Percentiles rank a stretch among this genome's conserved stretches.
Evolutionary conservation across 2,329 filamentous ascomycete species (phyloP).

Genomic region (Hypoxylon sp.): DNA sequence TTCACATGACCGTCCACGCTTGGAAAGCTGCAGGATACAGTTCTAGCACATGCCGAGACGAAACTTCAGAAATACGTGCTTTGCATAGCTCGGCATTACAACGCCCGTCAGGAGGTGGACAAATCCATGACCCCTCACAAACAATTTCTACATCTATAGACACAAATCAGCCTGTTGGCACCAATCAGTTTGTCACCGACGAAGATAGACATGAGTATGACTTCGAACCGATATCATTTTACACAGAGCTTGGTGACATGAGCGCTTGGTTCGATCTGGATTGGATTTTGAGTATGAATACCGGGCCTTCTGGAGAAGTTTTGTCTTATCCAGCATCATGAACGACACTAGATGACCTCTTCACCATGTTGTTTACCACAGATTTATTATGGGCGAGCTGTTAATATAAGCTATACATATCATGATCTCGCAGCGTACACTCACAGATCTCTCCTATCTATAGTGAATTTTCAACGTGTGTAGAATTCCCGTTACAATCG

Average conservation of each 20-base stretch:
- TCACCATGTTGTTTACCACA: not conserved
- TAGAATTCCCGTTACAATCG: not conserved
- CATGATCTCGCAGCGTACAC: not conserved
- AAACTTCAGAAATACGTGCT: not conserved
- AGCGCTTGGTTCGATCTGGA: conserved; percentile 50
- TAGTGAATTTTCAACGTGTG: not conserved
- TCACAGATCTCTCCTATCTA: not conserved
- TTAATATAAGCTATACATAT: not conserved
- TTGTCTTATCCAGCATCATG: conserved; percentile 21
- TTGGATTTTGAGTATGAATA: conserved; percentile 43
- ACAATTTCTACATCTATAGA: not conserved
- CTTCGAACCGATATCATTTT: conserved; percentile 37
- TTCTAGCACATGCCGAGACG: not conserved
- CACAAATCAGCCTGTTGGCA: not conserved
- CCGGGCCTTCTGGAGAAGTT: conserved; percentile 27
- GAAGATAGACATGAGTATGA: conserved; percentile 23
- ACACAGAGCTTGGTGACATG: conserved; percentile 49
- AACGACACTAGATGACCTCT: not conserved
- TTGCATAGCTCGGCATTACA: not conserved
- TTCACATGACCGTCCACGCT: conserved; percentile 22
- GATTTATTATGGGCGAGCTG: not conserved
- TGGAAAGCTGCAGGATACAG: conserved; percentile 25
- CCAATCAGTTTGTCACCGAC: conserved; percentile 4
- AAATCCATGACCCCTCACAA: not conserved
- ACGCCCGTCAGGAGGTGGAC: not conserved